phyloP scores from a whole-genome alignment of 108 stramenopile genomes.

The Cyclostephanos tholiformis region DNA sequence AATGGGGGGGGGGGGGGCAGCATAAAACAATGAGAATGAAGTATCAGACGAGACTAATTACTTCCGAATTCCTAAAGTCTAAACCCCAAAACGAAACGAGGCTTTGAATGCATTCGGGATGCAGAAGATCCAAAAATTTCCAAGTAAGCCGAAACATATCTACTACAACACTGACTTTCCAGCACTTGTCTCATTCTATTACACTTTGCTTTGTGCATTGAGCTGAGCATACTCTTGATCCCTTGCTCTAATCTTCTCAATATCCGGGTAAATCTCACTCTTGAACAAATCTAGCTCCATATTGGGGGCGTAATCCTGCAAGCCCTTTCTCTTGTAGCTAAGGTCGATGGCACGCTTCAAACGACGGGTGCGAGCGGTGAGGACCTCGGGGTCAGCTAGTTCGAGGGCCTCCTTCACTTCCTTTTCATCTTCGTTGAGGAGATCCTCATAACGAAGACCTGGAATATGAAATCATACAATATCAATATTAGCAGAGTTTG shows the following conservation, averaged over 20 bases:
- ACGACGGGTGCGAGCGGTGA: slow-evolving; percentile 83
- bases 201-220: slow-evolving; percentile 66
- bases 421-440: slow-evolving; percentile 73
- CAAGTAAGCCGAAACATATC: not conserved
- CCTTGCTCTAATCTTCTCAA: slow-evolving; percentile 78
- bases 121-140: too few species aligned
- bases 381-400: slow-evolving; percentile 79
- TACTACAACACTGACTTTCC: not conserved
- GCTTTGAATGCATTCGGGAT: not conserved
- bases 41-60: not conserved
- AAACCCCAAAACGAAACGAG: not conserved
- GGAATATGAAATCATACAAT: not conserved
- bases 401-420: slow-evolving; percentile 83
- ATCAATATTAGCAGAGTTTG: not conserved
- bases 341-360: slow-evolving; percentile 89
- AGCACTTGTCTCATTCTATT: slow-evolving; percentile 1
- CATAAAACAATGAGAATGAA: not conserved
- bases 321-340: slow-evolving; percentile 83
- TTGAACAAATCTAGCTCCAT: slow-evolving; percentile 77
- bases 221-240: slow-evolving; percentile 82
- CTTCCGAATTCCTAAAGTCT: too few species aligned
- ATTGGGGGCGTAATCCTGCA: slow-evolving; percentile 80
- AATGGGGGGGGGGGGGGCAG: too few species aligned
- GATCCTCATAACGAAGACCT: slow-evolving; percentile 88
- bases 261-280: slow-evolving; percentile 69